Evolutionary conservation across 2,329 filamentous ascomycete genomes (phyloP), one percentile per base, ranked within the genome.

Genomic region (Exophiala mesophila): DNA sequence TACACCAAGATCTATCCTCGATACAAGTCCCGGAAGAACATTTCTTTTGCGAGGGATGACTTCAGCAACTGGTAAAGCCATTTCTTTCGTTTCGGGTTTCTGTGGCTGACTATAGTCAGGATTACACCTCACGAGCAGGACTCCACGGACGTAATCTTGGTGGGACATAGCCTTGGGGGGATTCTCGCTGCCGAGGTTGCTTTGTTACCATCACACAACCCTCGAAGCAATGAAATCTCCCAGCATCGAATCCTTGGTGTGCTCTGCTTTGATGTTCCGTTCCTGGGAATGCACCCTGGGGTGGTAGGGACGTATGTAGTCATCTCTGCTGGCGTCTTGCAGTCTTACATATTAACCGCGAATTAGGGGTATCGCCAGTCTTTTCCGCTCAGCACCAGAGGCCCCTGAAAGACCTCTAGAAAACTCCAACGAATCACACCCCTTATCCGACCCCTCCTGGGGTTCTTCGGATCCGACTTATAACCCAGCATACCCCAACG

Each of bases 151-250:
- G 73, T 94, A 2, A 72, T 96, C 15, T 71, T 96, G 3, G 70
- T 94, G 2, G 88, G 89, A 1, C 89, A 95, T 62, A 94, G 86
- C 30, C 90, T 96, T 80, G 89, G 89, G 12, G 89, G 89, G 1
- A 71, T 96, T 17, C 64, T 96, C 18, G 78, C 84, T 18, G 86
- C 85, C 1, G 89, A 96, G 55, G 77, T 94, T 18, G 80, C 79
- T 2, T 68, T 94, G 32, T 74, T 84, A 61, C 63, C 52, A 9
- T 56, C 65, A 2, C 39, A 49, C 13, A 36, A 46, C 13, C 31
- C 47, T 19, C 45, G 41, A n/a, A 55, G 42, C 36, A 20, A 39
- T 16, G 47, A 60, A 44, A 67, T 67, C 8, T 78, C 85, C 52
- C 80, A 79, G 50, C 86, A 94, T 66, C 77, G 80, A 7, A 84